A percentile compares a stretch with the other conserved stretches of the same genome.
These are phyloP conservation scores for Clitopilus hobsonii DNA, from an alignment of 768 basidiomycete genomes.

Conservation along the genomic window DNA sequence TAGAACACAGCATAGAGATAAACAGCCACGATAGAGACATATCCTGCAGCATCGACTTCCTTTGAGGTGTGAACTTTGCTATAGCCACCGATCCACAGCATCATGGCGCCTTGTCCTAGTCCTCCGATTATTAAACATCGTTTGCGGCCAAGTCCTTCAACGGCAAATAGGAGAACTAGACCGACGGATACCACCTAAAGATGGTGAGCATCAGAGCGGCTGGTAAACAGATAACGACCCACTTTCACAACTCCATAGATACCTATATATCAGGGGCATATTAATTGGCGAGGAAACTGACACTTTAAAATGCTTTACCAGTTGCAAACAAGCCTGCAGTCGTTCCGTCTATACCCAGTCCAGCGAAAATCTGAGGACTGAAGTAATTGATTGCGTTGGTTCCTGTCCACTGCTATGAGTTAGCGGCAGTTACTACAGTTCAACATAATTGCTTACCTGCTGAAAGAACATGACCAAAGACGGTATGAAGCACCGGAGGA, in stretches of 20 bases:
- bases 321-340: constrained; percentile 44
- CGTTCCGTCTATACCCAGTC: constrained; percentile 40
- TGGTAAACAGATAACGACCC: not conserved
- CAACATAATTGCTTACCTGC: constrained; percentile 20
- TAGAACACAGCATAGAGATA: constrained; percentile 46
- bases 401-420: constrained; percentile 43
- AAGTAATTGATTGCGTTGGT: constrained; percentile 55
- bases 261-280: constrained; percentile 11
- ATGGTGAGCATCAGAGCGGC: not conserved
- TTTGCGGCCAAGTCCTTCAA: constrained; percentile 46
- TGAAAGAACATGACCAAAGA: constrained; percentile 43
- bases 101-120: constrained; percentile 40
- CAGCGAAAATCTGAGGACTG: constrained; percentile 45
- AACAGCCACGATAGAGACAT: constrained; percentile 39
- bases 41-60: constrained; percentile 30
- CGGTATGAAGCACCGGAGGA: constrained; percentile 40
- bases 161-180: constrained; percentile 36
- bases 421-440: too few relatives aligned
- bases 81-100: constrained; percentile 45
- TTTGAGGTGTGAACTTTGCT: constrained; percentile 26
- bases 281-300: not conserved
- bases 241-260: constrained; percentile 32
- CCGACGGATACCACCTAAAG: constrained; percentile 38
- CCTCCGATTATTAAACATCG: constrained; percentile 44
- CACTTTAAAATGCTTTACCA: constrained; percentile 27